These are phyloP conservation scores for Xylaria palmicola DNA, from an alignment of 495 filamentous ascomycete species.

Conservation along the genomic window DNA sequence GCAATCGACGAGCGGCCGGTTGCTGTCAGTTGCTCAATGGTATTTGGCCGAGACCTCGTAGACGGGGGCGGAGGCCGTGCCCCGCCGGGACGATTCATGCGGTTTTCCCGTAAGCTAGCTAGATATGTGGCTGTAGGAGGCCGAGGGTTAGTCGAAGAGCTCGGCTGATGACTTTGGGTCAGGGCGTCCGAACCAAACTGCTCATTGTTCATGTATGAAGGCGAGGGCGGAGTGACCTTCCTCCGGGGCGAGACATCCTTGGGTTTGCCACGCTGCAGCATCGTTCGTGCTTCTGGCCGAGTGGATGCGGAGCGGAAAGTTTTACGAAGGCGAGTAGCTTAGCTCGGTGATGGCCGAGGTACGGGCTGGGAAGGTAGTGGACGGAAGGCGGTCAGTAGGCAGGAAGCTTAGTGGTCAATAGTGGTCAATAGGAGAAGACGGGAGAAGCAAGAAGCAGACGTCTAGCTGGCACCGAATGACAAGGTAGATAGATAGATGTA, in stretches of 20 bases:
- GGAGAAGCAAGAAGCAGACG: neutral
- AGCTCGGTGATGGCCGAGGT: too few relatives aligned
- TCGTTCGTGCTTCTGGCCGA: neutral
- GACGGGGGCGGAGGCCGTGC: conserved; percentile 72
- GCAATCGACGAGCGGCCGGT: conserved; percentile 35
- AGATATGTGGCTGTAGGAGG: conserved; percentile 66
- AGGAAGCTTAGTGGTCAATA: too few relatives aligned
- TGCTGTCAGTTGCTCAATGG: conserved; percentile 16
- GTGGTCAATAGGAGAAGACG: neutral
- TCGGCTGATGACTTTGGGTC: conserved; percentile 24
- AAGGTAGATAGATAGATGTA: neutral
- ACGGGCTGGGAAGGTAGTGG: too few relatives aligned
- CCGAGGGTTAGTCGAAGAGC: conserved; percentile 29
- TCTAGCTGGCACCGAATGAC: neutral
- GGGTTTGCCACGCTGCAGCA: conserved; percentile 28
- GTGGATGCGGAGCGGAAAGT: neutral
- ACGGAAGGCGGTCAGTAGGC: too few relatives aligned
- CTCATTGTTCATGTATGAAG: conserved; percentile 80
- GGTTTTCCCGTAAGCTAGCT: conserved; percentile 75
- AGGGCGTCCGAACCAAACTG: conserved; percentile 70
- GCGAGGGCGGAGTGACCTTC: conserved; percentile 70
- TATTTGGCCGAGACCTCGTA: conserved; percentile 33
- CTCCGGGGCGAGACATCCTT: conserved; percentile 35
- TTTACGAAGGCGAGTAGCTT: neutral
- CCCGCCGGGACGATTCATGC: conserved; percentile 71